phyloP scores from a whole-genome alignment of 179 eudicot species.

The Beta corolliflora region DNA sequence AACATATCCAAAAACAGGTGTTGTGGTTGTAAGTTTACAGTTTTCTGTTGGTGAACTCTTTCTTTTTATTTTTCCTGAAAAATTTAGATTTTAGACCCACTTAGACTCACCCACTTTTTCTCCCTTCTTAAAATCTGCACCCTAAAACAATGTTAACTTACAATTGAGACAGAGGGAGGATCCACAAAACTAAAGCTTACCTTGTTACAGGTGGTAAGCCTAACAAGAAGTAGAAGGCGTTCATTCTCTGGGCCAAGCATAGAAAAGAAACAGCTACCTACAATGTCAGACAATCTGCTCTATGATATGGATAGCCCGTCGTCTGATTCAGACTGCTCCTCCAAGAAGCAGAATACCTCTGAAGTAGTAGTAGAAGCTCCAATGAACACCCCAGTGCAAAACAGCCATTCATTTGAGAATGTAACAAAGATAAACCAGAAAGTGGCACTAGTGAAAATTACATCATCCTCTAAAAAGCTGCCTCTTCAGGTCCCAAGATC shows the following conservation, averaged over 20 bases:
- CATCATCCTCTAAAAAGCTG: conserved; percentile 26
- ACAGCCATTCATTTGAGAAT: conserved; percentile 19
- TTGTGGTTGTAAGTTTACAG: no score
- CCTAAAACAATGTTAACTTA: neutral
- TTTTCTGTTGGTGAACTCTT: no score
- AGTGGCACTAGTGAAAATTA: conserved; percentile 26
- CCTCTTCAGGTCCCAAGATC: conserved; percentile 37
- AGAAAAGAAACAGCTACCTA: conserved; percentile 46
- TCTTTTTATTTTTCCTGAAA: no score
- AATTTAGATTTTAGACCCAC: neutral
- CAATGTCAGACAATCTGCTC: conserved; percentile 70
- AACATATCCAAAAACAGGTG: no score
- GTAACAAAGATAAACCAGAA: conserved; percentile 36
- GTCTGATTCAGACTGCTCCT: conserved; percentile 73
- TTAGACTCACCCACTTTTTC: neutral
- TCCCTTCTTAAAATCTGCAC: neutral
- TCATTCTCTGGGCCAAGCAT: conserved; percentile 49
- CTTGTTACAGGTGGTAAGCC: conserved; percentile 52
- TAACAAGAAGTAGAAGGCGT: conserved; percentile 64
- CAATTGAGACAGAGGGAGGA: neutral
- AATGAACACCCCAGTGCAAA: conserved; percentile 12
- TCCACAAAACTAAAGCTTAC: conserved; percentile 7
- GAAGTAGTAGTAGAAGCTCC: conserved; percentile 11
- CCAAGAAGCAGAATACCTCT: conserved; percentile 25
- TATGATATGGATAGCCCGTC: conserved; percentile 88